Evolutionary conservation across 345 rosid species (phyloP).

Genomic region (Sonneratia alba): DNA sequence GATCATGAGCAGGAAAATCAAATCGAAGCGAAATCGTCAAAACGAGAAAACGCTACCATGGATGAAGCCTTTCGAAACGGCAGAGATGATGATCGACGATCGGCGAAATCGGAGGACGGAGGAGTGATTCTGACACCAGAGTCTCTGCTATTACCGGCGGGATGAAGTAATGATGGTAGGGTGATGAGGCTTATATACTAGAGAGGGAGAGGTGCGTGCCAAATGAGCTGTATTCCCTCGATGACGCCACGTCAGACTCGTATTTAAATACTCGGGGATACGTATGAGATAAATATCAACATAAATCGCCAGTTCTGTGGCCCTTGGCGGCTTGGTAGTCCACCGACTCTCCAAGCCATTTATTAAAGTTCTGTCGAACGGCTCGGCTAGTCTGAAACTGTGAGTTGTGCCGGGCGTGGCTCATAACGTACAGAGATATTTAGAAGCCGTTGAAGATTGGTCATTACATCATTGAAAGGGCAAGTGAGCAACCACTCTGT

Average conservation of each 20-base stretch:
- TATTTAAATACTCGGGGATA: conserved; percentile 1
- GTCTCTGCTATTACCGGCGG: not conserved
- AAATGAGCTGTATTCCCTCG: not conserved
- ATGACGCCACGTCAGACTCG: conserved; percentile 6
- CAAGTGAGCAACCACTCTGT: too few relatives aligned
- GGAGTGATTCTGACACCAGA: not conserved
- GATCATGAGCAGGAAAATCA: not conserved
- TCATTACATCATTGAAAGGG: too few relatives aligned
- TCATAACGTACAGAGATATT: too few relatives aligned
- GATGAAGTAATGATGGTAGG: not conserved
- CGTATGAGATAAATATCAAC: not conserved
- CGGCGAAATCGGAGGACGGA: not conserved
- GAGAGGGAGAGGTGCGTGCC: not conserved
- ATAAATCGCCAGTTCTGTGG: too few relatives aligned
- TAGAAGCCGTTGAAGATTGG: too few relatives aligned
- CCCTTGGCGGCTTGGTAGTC: too few relatives aligned
- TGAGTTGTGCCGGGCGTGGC: too few relatives aligned
- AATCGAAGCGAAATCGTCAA: too few relatives aligned
- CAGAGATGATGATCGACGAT: not conserved
- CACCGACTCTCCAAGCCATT: too few relatives aligned
- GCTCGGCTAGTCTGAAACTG: too few relatives aligned
- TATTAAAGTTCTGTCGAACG: too few relatives aligned
- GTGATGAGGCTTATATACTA: not conserved
- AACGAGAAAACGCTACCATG: too few relatives aligned
- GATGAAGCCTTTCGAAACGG: not conserved